Conservation (phyloP, 352 stramenopile species). For the Plasmopara halstedii region DNA sequence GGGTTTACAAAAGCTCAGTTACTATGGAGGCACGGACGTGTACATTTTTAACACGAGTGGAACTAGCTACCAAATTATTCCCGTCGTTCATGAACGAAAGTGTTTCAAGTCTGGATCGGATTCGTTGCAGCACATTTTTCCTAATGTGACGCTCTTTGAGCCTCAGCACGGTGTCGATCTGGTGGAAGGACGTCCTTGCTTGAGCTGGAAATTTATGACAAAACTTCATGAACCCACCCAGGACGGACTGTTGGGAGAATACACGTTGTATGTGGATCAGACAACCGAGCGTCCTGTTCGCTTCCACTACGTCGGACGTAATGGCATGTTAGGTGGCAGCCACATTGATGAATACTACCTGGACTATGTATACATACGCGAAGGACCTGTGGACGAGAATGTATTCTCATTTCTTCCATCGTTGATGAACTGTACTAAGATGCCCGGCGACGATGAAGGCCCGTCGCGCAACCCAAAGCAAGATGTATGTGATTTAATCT, state of each 20-base stretch:
- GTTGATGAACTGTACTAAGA: slow-evolving; percentile 78
- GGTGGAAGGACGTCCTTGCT: slow-evolving; percentile 61
- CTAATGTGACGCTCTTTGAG: slow-evolving; percentile 78
- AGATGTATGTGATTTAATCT: slow-evolving; percentile 39
- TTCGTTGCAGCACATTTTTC: slow-evolving; percentile 79
- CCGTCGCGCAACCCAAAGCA: slow-evolving; percentile 43
- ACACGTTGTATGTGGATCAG: slow-evolving; percentile 83
- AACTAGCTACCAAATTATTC: slow-evolving; percentile 77
- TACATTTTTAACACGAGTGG: slow-evolving; percentile 82
- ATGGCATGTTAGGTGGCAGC: slow-evolving; percentile 74
- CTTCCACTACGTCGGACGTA: slow-evolving; percentile 84
- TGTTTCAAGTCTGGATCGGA: slow-evolving; percentile 52
- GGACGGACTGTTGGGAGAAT: slow-evolving; percentile 72
- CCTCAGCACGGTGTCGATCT: slow-evolving; percentile 74
- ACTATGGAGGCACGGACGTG: slow-evolving; percentile 82
- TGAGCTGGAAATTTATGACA: slow-evolving; percentile 79
- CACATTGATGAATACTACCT: slow-evolving; percentile 89
- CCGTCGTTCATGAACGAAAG: slow-evolving; percentile 64
- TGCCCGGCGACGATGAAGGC: slow-evolving; percentile 36
- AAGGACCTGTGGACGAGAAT: slow-evolving; percentile 48
- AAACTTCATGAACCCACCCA: slow-evolving; percentile 38
- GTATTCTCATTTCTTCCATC: slow-evolving; percentile 63
- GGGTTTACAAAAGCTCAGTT: slow-evolving; percentile 80
- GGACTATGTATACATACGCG: slow-evolving; percentile 84
- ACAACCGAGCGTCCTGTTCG: slow-evolving; percentile 64